phyloP scores from a whole-genome alignment of 192 early-diverging fungal species.

The Thamnidium elegans region DNA sequence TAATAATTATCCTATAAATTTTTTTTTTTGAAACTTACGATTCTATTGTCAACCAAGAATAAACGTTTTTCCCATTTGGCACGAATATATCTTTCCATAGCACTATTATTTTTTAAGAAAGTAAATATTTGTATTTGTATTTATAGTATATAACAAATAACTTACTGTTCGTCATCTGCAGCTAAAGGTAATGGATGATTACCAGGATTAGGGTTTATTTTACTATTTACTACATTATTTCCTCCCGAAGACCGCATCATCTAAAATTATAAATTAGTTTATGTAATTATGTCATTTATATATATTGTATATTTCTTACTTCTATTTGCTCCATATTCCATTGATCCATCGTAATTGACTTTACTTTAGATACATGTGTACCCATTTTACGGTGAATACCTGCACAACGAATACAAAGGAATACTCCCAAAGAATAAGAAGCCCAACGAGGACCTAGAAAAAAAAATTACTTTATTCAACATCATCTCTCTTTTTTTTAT shows the following conservation, averaged over 20 bases:
- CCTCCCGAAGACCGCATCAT: conserved; percentile 40
- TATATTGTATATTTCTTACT: conserved; percentile 41
- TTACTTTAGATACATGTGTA: conserved; percentile 90
- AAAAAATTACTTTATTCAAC: neutral
- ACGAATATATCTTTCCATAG: conserved; percentile 87
- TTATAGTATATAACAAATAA: neutral
- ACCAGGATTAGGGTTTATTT: conserved; percentile 68
- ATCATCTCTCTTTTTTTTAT: neutral
- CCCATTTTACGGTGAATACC: conserved; percentile 81
- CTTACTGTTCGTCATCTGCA: conserved; percentile 55
- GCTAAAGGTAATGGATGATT: conserved; percentile 59
- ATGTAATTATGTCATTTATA: neutral
- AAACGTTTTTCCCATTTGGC: conserved; percentile 87
- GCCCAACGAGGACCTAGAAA: conserved; percentile 75
- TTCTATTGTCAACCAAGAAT: conserved; percentile 15
- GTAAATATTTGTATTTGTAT: neutral
- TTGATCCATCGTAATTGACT: conserved; percentile 86
- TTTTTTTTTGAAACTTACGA: neutral
- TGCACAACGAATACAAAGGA: conserved; percentile 93
- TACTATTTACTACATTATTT: conserved; percentile 67
- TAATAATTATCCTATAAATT: neutral
- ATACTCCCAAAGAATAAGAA: conserved; percentile 88
- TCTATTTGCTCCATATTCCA: conserved; percentile 90
- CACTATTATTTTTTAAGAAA: conserved; percentile 40
- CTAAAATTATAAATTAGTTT: neutral